Conservation (phyloP, 768 basidiomycete genomes). For the Lanmaoa pseudosensibilis region DNA sequence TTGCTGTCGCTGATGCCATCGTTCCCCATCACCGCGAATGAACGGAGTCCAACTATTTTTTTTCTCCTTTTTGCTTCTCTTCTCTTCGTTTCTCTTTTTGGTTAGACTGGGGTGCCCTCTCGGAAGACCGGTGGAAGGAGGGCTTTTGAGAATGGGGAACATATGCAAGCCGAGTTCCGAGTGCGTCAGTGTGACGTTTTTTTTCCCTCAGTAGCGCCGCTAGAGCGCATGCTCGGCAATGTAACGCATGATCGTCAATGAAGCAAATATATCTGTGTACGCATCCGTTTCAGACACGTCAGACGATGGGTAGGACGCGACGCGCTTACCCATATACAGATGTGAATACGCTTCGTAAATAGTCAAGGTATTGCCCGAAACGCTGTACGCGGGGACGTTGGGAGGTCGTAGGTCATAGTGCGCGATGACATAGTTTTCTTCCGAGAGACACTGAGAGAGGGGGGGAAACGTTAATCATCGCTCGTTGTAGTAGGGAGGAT, state of each 20-base stretch:
- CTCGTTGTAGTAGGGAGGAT: slow-evolving; percentile 2
- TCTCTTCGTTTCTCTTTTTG: neutral
- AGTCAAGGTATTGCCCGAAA: slow-evolving; percentile 63
- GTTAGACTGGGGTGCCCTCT: neutral
- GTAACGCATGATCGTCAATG: slow-evolving; percentile 63
- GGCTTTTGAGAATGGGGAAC: slow-evolving; percentile 9
- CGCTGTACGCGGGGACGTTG: slow-evolving; percentile 53
- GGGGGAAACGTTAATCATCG: neutral
- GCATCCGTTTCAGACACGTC: slow-evolving; percentile 1
- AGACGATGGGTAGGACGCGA: neutral
- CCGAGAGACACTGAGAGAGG: slow-evolving; percentile 49
- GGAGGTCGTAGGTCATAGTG: slow-evolving; percentile 63
- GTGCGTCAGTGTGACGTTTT: neutral
- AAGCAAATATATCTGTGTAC: slow-evolving; percentile 52
- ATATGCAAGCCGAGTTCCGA: neutral
- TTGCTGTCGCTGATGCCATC: too few relatives aligned
- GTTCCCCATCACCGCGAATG: too few relatives aligned
- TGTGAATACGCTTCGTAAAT: slow-evolving; percentile 55
- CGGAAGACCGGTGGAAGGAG: neutral
- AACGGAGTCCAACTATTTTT: neutral
- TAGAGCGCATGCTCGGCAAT: slow-evolving; percentile 52
- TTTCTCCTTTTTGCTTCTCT: neutral
- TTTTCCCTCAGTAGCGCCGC: neutral
- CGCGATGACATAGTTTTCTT: slow-evolving; percentile 57
- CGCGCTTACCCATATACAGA: slow-evolving; percentile 52